These are phyloP conservation scores for Bullera alba DNA, from an alignment of 768 basidiomycete genomes.

Conservation along the genomic window DNA sequence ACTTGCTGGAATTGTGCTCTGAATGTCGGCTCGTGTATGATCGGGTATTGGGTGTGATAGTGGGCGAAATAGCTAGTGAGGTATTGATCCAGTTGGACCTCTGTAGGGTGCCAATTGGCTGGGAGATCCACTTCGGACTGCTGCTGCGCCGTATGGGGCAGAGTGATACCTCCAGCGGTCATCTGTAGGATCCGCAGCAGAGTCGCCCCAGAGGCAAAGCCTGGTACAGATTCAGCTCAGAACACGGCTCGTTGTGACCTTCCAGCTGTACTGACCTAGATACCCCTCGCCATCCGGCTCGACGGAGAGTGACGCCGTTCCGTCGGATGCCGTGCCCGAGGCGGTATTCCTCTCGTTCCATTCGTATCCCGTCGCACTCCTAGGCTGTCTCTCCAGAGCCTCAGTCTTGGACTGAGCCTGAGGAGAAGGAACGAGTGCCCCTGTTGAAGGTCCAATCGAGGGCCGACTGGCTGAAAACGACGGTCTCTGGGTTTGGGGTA, in stretches of 20 bases:
- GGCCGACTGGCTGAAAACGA: too few relatives aligned
- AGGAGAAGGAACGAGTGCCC: too few relatives aligned
- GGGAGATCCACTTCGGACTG: background rate
- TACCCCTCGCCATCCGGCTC: conserved; percentile 16
- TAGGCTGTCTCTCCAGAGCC: too few relatives aligned
- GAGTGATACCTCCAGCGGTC: conserved; percentile 8
- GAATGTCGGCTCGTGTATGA: conserved; percentile 16
- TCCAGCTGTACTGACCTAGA: conserved; percentile 7
- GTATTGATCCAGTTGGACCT: background rate
- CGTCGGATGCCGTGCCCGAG: background rate
- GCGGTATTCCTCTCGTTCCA: background rate
- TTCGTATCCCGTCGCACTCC: background rate
- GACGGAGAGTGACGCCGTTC: conserved; percentile 11
- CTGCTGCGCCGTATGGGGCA: background rate
- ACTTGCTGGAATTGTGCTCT: conserved; percentile 14
- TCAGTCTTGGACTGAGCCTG: too few relatives aligned
- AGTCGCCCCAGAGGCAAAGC: conserved; percentile 17
- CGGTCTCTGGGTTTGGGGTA: too few relatives aligned
- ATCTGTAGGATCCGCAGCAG: conserved; percentile 13
- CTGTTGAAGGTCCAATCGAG: too few relatives aligned
- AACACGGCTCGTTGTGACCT: background rate
- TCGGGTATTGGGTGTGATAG: conserved; percentile 16
- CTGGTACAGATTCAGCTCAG: background rate
- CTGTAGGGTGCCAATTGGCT: background rate
- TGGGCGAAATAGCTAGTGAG: conserved; percentile 7